Evolutionary conservation across 169 alveolate species (phyloP), one percentile per base, ranked within the genome.

Genomic region (Plasmodium inui): DNA sequence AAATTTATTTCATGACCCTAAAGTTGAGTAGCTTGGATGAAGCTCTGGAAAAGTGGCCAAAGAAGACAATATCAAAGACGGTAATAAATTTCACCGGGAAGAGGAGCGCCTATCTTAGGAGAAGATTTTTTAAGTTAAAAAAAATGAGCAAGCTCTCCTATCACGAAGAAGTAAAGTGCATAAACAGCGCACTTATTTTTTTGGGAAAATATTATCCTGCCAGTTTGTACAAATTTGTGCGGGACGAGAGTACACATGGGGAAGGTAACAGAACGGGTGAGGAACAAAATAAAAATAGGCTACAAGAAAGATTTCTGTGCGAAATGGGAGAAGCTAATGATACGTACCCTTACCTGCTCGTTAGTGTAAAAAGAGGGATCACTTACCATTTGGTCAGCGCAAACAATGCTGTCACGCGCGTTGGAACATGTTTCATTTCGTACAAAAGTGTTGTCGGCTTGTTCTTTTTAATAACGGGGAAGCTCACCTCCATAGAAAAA

Each of bases 141-240:
- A 61, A 44, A 78, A 30, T 78, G 10, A 79, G 34, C 7, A 55
- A 79, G 53, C 28, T 88, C 26, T 46, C 67, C 32, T 44, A 1
- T 28, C 83, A 78, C 53, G 81, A 88, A 34, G 94, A 88, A 78
- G 57, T 88, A 41, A 88, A 19, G 22, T 88, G 94, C n/a, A 78
- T 88, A 46, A 76, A 30, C 8, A 79, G 41, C 34, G 41, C 80
- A 19, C 30, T 88, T 37, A 3, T n/a, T 9, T 88, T 88, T 67
- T 67, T 88, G 81, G 53, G 22, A 61, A 37, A 39, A 17, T n/a
- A 61, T 57, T 78, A 61, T 26, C 94, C 94, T 1, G 9, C 14
- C 9, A 61, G 82, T 78, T 79, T 88, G 41, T 73, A 88, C 73
- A 17, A 88, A 61, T 88, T 72, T 37, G 57, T 67, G n/a, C 79